A percentile compares a stretch with the other conserved stretches of the same genome.
phyloP scores from a whole-genome alignment of 1,139 yeast species.

The Pneumocystis canis region DNA sequence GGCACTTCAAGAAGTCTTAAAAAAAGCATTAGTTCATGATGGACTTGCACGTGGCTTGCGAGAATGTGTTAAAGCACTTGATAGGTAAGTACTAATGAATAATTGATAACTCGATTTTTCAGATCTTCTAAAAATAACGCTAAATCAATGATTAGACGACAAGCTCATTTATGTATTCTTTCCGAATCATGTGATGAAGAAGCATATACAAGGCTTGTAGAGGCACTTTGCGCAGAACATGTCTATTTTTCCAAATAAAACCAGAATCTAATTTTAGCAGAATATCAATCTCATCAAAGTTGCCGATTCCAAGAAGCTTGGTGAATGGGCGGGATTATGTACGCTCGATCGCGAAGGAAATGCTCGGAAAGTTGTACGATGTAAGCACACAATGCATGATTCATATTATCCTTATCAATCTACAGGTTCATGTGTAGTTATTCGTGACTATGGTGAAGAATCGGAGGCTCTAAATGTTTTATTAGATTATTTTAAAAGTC shows the following conservation, averaged over 20 bases:
- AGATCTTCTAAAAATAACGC: not conserved
- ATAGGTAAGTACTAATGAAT: slow-evolving; percentile 32
- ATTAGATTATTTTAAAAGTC: slow-evolving; percentile 91
- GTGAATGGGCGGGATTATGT: slow-evolving; percentile 99
- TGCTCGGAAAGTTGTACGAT: slow-evolving; percentile 99
- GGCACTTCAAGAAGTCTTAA: slow-evolving; percentile 94
- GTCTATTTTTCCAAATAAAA: not conserved
- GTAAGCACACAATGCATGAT: slow-evolving; percentile 66
- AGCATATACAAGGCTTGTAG: slow-evolving; percentile 91
- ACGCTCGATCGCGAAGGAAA: slow-evolving; percentile 99
- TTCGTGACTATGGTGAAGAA: slow-evolving; percentile 78
- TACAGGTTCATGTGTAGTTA: not conserved
- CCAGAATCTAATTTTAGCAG: not conserved
- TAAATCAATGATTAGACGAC: slow-evolving; percentile 34
- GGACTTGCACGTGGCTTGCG: slow-evolving; percentile 99
- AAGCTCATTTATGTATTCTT: slow-evolving; percentile 94
- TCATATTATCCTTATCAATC: not conserved
- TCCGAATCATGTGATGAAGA: slow-evolving; percentile 98
- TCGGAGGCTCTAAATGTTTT: slow-evolving; percentile 95
- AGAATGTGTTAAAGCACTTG: slow-evolving; percentile 98
- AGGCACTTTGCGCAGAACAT: slow-evolving; percentile 96
- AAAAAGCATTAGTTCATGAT: slow-evolving; percentile 96
- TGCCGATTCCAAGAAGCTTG: slow-evolving; percentile 97
- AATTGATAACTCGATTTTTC: not conserved
- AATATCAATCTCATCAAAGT: slow-evolving; percentile 98